Evolutionary conservation across 257 asterid species (phyloP), one percentile per base, ranked within the genome.

Genomic region (Petunia secreta): DNA sequence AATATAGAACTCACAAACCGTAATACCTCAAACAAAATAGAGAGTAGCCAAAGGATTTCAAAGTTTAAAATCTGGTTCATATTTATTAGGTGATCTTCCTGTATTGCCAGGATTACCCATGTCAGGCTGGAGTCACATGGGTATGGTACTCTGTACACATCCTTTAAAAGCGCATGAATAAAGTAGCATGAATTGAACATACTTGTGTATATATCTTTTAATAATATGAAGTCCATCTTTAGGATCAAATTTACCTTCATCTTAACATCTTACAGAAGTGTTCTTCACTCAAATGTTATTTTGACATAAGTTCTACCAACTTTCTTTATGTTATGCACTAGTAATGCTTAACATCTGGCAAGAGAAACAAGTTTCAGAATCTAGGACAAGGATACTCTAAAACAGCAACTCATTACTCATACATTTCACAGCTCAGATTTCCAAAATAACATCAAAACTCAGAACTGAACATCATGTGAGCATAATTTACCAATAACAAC

Each of bases 1-100:
- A 85, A 90, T 91, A 88, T 94, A 92, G 90, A 91, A 90, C 87
- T 90, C 93, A 91, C 91, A 89, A 84, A 89, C 89, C 88, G 89
- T 84, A 90, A 88, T 75, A 87, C 82, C 83, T 79, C 79, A 86
- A 85, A 77, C 75, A 79, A 79, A 79, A 37, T 25, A 50, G 8
- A 67, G 60, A 16, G 63, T 41, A 62, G 16, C 48, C 63, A 63
- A 64, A 77, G 15, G 15, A 62, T 13, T 36, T 63, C 43, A 1
- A 40, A 6, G 8, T 50, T 34, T 11, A 6, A 48, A 60, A 48
- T 71, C 60, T 48, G 62, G 11, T 48, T 71, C 77, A 73, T 73
- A n/a, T 50, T 73, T 73, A 34, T 52, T 34, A 73, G 3, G 15
- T 69, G 43, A 41, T 46, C 16, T 73, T 34, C 44, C 62, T 6